Base-by-base conservation (phyloP, 75 land plant genomes). In the Cryptomeria japonica region DNA sequence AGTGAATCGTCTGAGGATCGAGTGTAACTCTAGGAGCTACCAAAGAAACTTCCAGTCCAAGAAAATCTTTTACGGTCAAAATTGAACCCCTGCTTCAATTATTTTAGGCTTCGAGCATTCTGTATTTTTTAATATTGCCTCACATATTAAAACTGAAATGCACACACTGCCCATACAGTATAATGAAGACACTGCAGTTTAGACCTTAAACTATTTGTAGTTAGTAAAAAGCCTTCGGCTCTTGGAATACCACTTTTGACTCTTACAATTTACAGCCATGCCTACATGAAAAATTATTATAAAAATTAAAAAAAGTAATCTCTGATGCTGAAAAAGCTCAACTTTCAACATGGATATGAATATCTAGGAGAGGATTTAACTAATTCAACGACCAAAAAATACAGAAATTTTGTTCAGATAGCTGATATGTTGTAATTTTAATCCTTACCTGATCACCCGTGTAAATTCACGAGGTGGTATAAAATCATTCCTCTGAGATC, bases 401-500 rank as follows among this genome's bases (percentile, higher is more conserved):
- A 37, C n/a, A 22, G 32, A 22, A 25, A 42, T 25, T 12, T 10
- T 44, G 32, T 1, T 80, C 28, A 11, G 22, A 78, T 44, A 42
- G 6, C 44, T 25, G 44, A 80, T 41, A 2, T 44, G 13, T 80
- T 80, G 31, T 42, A 80, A 42, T 44, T 25, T 42, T 42, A 44
- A 22, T 28, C 51, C 87, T 18, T 88, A 93, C 97, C 95, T 95
- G 76, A 95, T 87, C 58, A 93, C 93, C 28, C 95, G 94, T 44
- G 88, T 87, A 88, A 95, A 95, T 73, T 90, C 92, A 70, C 92
- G 91, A 79, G 95, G 93, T 36, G 88, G 91, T 64, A 90, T 88
- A 88, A 91, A 86, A 61, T 89, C 86, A 61, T 82, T 56, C 76
- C 92, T 80, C 53, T 91, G 91, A 44, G 94, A 91, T 47, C 97